Conservation (phyloP, 495 filamentous ascomycete species). For the Penicillium samsonianum region DNA sequence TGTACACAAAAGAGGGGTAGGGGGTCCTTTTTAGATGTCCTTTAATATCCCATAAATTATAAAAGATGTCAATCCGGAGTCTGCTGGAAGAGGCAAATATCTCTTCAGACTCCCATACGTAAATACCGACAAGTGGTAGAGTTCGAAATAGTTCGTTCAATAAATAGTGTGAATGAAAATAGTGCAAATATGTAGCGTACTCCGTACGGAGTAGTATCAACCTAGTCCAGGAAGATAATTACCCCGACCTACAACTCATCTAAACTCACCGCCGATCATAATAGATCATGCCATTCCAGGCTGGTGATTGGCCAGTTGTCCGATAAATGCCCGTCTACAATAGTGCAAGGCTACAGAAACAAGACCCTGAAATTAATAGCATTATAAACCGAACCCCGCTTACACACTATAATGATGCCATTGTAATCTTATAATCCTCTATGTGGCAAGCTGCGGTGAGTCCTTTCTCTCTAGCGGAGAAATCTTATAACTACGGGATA, state of each 20-base stretch:
- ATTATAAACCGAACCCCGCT: not conserved
- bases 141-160: too few species aligned
- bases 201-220: too few species aligned
- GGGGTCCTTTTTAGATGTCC: too few species aligned
- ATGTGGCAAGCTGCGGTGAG: slow-evolving; percentile 19
- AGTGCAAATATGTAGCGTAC: too few species aligned
- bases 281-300: not conserved
- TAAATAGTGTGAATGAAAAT: too few species aligned
- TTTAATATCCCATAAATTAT: too few species aligned
- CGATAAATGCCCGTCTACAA: slow-evolving; percentile 36
- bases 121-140: too few species aligned
- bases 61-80: not conserved
- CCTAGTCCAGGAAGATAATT: not conserved
- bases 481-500: not conserved
- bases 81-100: too few species aligned
- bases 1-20: too few species aligned
- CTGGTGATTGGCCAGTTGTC: slow-evolving; percentile 31
- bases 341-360: not conserved
- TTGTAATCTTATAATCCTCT: not conserved
- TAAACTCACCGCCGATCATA: slow-evolving; percentile 10
- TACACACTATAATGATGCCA: not conserved
- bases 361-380: not conserved
- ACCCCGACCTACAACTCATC: too few species aligned
- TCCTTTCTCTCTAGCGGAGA: slow-evolving; percentile 20
- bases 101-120: too few species aligned